Evolutionary conservation across 768 basidiomycete species (phyloP).

Genomic region (Pholiota microspora): DNA sequence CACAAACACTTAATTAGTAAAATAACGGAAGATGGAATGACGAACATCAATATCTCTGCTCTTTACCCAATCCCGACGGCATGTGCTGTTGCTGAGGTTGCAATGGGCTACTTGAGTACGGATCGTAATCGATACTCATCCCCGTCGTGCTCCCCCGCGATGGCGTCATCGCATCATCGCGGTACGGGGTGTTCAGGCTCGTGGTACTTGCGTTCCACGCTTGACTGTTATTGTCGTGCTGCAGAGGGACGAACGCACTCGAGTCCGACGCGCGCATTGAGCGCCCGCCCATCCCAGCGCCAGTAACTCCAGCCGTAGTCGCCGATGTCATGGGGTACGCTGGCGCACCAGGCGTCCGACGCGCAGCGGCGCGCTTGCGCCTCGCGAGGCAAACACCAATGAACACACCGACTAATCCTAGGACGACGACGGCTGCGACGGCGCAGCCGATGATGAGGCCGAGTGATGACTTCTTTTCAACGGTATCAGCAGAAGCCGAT

Average conservation of each 20-base stretch:
- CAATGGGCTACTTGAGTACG: constrained; percentile 28
- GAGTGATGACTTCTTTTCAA: constrained; percentile 15
- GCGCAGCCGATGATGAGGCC: constrained; percentile 50
- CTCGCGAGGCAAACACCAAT: constrained; percentile 52
- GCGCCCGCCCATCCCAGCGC: constrained; percentile 10
- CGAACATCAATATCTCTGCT: constrained; percentile 2
- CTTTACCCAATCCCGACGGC: constrained; percentile 7
- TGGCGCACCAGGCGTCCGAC: constrained; percentile 23
- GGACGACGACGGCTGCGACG: constrained; percentile 49
- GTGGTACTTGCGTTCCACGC: constrained; percentile 57
- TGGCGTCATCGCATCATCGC: constrained; percentile 23
- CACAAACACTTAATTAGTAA: neutral
- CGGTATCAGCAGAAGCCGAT: neutral
- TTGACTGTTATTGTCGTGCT: constrained; percentile 56
- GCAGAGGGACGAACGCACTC: constrained; percentile 70
- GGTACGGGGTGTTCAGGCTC: constrained; percentile 40
- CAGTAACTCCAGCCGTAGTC: constrained; percentile 17
- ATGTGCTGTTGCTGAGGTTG: constrained; percentile 7
- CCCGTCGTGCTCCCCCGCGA: constrained; percentile 26
- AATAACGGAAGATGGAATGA: neutral
- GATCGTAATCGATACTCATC: constrained; percentile 30
- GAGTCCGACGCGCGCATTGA: constrained; percentile 45
- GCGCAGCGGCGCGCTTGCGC: constrained; percentile 43
- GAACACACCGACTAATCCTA: constrained; percentile 50
- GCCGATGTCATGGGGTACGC: constrained; percentile 23